A percentile compares a stretch with the other conserved stretches of the same genome.
Evolutionary conservation across 2,329 filamentous ascomycete species (phyloP).

Genomic region (Sphaerulina vaccinii): DNA sequence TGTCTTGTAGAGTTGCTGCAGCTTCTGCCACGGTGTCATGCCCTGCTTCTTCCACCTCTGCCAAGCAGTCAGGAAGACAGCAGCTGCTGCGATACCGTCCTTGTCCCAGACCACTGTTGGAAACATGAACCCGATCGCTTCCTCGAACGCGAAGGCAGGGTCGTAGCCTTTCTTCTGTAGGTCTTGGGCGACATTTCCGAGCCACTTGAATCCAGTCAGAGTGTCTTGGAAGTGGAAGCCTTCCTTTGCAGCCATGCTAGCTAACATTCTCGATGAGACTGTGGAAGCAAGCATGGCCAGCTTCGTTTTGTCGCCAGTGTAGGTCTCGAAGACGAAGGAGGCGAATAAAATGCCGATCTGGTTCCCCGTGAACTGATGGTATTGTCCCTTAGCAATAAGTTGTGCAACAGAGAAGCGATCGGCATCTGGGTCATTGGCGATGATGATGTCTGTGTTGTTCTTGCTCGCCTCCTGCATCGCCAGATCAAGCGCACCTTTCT

Average conservation of each 20-base stretch:
- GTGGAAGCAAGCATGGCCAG: slow-evolving; percentile 61
- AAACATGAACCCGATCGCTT: slow-evolving; percentile 68
- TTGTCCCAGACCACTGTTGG: slow-evolving; percentile 62
- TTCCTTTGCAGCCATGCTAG: slow-evolving; percentile 54
- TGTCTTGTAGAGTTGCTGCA: slow-evolving; percentile 56
- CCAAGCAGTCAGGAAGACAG: slow-evolving; percentile 58
- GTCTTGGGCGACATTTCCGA: slow-evolving; percentile 60
- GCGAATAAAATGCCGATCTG: slow-evolving; percentile 62
- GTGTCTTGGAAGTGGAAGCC: slow-evolving; percentile 61
- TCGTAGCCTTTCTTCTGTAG: slow-evolving; percentile 51
- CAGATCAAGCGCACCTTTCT: slow-evolving; percentile 61
- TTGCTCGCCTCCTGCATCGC: slow-evolving; percentile 57
- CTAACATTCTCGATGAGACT: slow-evolving; percentile 64
- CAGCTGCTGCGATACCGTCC: slow-evolving; percentile 61
- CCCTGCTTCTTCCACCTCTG: slow-evolving; percentile 53
- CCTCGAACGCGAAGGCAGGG: slow-evolving; percentile 61
- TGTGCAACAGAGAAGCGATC: slow-evolving; percentile 63
- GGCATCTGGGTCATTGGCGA: slow-evolving; percentile 65
- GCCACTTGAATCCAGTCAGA: slow-evolving; percentile 67
- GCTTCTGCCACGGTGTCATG: slow-evolving; percentile 57
- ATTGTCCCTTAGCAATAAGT: slow-evolving; percentile 53
- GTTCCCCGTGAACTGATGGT: slow-evolving; percentile 65
- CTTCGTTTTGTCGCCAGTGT: slow-evolving; percentile 40
- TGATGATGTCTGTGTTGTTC: slow-evolving; percentile 50
- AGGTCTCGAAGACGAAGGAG: slow-evolving; percentile 55